Evolutionary conservation across 108 stramenopile species (phyloP), one percentile per base, ranked within the genome.

Genomic region (Mediolabrus comicus): DNA sequence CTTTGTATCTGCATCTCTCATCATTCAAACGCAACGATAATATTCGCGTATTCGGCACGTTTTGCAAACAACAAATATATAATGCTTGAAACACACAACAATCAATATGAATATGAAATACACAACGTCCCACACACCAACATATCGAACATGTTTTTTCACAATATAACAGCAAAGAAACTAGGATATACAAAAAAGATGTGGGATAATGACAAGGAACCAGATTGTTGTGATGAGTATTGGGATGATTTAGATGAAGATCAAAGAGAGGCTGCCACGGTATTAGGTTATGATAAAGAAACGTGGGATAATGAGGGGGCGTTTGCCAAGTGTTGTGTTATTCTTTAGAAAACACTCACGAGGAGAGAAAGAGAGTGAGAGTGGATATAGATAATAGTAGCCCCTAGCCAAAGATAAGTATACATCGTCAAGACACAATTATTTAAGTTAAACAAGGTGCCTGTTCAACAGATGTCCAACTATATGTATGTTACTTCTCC

Each of bases 201-300:
- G 62, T 63, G 62, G 62, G 52, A 63, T 25, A 24, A n/a, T 53
- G 62, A 63, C 6, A 49, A 57, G 54, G 62, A 63, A 0, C 62
- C 62, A 24, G 62, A 54, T 11, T 6, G 6, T 4, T 25, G 55
- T 24, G 62, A 63, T 24, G 62, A 63, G 24, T 53, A 63, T 22
- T 63, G 62, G 62, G 53, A 63, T n/a, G 62, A 63, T 63, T 54
- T 63, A 28, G 5, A n/a, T 63, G 54, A 25, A 56, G 62, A 63
- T 0, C 62, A 63, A 49, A 22, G 46, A 53, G 41, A 39, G 14
- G 62, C 62, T 24, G 62, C 62, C 0, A 54, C 0, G 3, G 53
- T 54, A 2, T n/a, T 63, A n/a, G 62, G 62, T 0, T 63, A 63
- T n/a, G 19, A 52, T 10, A 54, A 63, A 55, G 62, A 55, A 5